Conservation (phyloP, 352 stramenopile species). For the Phytopythium helicoides region DNA sequence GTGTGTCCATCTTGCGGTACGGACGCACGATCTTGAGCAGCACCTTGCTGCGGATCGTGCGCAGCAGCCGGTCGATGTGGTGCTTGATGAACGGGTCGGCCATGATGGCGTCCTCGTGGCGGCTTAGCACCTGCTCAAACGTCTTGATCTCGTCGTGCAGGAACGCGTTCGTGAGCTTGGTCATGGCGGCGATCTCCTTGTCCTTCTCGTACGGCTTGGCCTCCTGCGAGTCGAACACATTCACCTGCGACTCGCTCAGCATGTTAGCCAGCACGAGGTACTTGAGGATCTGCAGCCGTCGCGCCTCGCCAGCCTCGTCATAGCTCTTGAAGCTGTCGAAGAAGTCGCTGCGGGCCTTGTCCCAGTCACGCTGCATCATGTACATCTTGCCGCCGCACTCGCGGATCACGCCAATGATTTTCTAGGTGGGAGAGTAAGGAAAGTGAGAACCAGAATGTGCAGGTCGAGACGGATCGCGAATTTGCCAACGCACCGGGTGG, state of each 20-base stretch:
- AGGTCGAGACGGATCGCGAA: no score
- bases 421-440: no score
- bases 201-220: constrained; percentile 93
- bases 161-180: constrained; percentile 93
- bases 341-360: constrained; percentile 92
- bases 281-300: constrained; percentile 91
- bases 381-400: constrained; percentile 96
- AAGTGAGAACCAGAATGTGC: no score
- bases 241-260: constrained; percentile 93
- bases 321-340: constrained; percentile 97
- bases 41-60: constrained; percentile 95
- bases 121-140: constrained; percentile 91
- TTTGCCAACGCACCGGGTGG: constrained; percentile 59
- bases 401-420: constrained; percentile 94
- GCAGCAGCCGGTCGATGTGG: constrained; percentile 92
- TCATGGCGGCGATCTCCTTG: constrained; percentile 96
- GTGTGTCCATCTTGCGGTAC: constrained; percentile 92
- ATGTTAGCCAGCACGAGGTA: constrained; percentile 96
- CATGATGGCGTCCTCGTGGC: constrained; percentile 89
- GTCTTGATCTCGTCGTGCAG: constrained; percentile 94
- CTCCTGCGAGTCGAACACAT: constrained; percentile 94
- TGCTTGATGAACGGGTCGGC: constrained; percentile 95
- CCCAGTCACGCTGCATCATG: constrained; percentile 93
- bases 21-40: constrained; percentile 92
- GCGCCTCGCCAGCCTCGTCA: constrained; percentile 93